Conservation (phyloP, 768 basidiomycete species). For the Infundibulicybe gibba region DNA sequence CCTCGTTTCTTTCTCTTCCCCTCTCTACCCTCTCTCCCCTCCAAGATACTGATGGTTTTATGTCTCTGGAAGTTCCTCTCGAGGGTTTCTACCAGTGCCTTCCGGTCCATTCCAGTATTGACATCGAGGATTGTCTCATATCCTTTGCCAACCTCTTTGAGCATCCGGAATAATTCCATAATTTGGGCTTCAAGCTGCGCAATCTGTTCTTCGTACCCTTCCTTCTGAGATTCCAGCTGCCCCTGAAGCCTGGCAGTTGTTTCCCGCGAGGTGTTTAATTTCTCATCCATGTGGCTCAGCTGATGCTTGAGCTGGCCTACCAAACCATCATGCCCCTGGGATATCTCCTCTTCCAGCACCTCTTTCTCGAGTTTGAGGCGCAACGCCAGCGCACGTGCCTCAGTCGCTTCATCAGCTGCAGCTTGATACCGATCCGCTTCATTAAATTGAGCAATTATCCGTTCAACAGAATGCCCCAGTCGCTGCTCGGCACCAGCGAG, state of each 20-base stretch:
- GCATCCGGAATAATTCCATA: conserved; percentile 90
- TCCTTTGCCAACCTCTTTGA: conserved; percentile 78
- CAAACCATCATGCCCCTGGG: conserved; percentile 76
- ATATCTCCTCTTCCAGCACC: conserved; percentile 74
- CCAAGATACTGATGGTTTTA: conserved; percentile 82
- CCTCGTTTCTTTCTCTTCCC: conserved; percentile 22
- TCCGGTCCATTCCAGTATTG: conserved; percentile 70
- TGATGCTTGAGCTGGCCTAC: conserved; percentile 79
- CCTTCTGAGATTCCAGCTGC: conserved; percentile 74
- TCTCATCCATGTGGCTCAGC: conserved; percentile 67
- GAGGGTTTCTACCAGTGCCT: conserved; percentile 73
- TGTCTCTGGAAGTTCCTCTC: conserved; percentile 81
- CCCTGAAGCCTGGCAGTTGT: conserved; percentile 72
- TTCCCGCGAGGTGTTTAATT: conserved; percentile 74
- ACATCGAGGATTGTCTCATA: conserved; percentile 69
- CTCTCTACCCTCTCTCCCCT: conserved; percentile 53
- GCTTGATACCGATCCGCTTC: conserved; percentile 81
- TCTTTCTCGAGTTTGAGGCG: conserved; percentile 82
- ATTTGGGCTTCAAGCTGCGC: conserved; percentile 89
- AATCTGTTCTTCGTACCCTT: conserved; percentile 81
- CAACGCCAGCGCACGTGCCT: conserved; percentile 59
- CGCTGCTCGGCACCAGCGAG: conserved; percentile 79
- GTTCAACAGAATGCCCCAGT: conserved; percentile 85
- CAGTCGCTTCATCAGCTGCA: conserved; percentile 75
- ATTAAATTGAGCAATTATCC: conserved; percentile 85